Conservation (phyloP, 306 rosid species). For the Phaseolus lunatus region DNA sequence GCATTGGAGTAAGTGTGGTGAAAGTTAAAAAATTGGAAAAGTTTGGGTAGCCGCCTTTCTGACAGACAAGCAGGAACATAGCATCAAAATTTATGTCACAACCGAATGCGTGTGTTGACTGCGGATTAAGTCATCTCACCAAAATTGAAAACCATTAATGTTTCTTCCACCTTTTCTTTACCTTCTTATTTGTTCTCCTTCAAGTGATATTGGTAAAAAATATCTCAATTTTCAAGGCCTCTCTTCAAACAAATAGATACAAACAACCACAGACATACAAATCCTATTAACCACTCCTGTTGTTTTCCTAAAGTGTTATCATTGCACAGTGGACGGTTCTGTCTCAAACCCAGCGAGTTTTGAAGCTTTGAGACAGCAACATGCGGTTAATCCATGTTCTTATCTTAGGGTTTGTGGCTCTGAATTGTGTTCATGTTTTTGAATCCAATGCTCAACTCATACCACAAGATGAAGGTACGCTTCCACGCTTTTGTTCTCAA, state of each 20-base stretch:
- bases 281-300: not conserved
- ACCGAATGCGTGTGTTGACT: slow-evolving; percentile 21
- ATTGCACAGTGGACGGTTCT: too few relatives aligned
- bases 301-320: not conserved
- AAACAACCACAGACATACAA: not conserved
- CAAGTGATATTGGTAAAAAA: not conserved
- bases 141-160: not conserved
- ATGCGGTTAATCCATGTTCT: slow-evolving; percentile 51
- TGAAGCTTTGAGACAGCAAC: not conserved
- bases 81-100: not conserved
- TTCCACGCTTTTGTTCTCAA: not conserved
- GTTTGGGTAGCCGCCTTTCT: not conserved
- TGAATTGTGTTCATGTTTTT: slow-evolving; percentile 48
- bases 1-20: not conserved
- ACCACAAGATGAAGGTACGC: slow-evolving; percentile 72
- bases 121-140: not conserved
- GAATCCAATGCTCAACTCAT: slow-evolving; percentile 65
- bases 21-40: not conserved
- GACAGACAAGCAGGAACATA: not conserved
- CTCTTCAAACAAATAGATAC: not conserved
- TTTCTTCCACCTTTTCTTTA: not conserved
- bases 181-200: not conserved
- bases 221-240: not conserved
- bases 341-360: not conserved
- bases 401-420: slow-evolving; percentile 43